These are phyloP conservation scores for Cymbopogon flexuosus DNA, from an alignment of 202 grass and related monocot species.

Conservation along the genomic window DNA sequence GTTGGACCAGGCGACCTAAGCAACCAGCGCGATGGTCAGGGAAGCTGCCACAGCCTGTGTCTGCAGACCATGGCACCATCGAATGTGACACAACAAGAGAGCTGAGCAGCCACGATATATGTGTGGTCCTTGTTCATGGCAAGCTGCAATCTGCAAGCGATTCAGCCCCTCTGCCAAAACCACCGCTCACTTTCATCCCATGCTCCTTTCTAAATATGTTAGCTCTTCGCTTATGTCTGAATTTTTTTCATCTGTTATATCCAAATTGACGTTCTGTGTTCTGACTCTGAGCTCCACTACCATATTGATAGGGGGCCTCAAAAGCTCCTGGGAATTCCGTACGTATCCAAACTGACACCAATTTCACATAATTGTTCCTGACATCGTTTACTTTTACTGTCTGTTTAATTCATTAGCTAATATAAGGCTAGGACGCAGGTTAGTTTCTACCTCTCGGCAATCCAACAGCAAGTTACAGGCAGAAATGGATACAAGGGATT, in stretches of 20 bases:
- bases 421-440: background rate
- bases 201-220: background rate
- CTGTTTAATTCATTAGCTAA: background rate
- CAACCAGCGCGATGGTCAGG: background rate
- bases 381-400: background rate
- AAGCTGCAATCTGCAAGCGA: too few relatives aligned
- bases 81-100: background rate
- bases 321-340: background rate
- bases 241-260: background rate
- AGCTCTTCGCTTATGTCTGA: background rate
- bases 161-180: background rate
- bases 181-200: background rate
- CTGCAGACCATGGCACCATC: background rate
- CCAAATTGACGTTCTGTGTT: background rate
- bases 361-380: background rate
- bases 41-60: too few relatives aligned
- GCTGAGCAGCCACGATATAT: too few relatives aligned
- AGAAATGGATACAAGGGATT: background rate
- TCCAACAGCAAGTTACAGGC: background rate
- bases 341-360: background rate
- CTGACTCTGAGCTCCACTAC: background rate
- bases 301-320: background rate
- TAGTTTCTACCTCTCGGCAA: background rate
- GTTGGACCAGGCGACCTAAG: background rate
- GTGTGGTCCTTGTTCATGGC: too few relatives aligned